Evolutionary conservation across 306 rosid species (phyloP), one percentile per base, ranked within the genome.

Genomic region (Inga leiocalycina): DNA sequence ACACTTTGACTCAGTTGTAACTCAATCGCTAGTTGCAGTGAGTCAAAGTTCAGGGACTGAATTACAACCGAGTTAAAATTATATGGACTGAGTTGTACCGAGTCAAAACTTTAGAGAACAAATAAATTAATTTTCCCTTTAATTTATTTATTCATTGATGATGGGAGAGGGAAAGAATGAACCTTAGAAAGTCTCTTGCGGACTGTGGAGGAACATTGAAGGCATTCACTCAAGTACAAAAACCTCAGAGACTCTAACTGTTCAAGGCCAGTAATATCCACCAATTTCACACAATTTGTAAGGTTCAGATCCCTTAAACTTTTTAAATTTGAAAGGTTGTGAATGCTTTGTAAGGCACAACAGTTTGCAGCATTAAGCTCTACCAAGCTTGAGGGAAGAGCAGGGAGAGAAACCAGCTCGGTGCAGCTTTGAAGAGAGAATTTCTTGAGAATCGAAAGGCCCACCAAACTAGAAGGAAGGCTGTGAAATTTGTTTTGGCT

Each of bases 221-320:
- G 75, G 87, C 95, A 93, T 65, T 89, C 91, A 74, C 85, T 79
- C 39, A 88, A 66, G 82, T 46, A 84, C 81, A 93, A 76, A 80
- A 89, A 74, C 81, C 35, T 87, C 88, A 91, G 80, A 24, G 95
- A 89, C 71, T 87, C 82, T 74, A 93, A 80, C 83, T 87, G n/a
- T 87, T 91, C 92, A 80, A 93, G 91, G 65, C 95, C 95, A 0
- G 87, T 91, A 85, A 91, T 88, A 82, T 89, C 93, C 74, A 27
- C 56, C 71, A 89, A 86, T 75, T 87, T 80, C 6, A 3, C 84
- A 83, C 97, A 93, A 49, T 85, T 88, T 72, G 95, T 83, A 48
- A 91, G 89, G 49, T 88, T 87, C 82, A 93, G 79, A 71, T 83
- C 84, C 71, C 19, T 74, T 45, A 93, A 86, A 49, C 76, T 83